A percentile compares a stretch with the other conserved stretches of the same genome.
Conservation (phyloP, 2,329 filamentous ascomycete genomes). For the Orbilia brochopaga region DNA sequence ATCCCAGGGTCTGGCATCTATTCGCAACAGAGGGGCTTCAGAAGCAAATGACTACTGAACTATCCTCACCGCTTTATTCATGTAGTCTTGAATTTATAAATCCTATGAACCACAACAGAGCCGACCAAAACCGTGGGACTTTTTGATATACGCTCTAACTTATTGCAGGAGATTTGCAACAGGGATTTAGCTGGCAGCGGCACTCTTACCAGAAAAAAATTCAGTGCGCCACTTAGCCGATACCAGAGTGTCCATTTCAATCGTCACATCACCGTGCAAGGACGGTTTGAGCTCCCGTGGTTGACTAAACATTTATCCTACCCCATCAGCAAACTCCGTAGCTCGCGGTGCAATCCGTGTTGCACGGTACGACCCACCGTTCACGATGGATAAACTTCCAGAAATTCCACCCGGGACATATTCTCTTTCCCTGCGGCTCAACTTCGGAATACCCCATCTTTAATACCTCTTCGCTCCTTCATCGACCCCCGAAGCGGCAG, state of each 20-base stretch:
- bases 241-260: slow-evolving; percentile 24
- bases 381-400: slow-evolving; percentile 28
- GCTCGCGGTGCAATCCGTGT: slow-evolving; percentile 47
- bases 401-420: slow-evolving; percentile 19
- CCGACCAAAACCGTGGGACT: slow-evolving; percentile 43
- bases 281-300: slow-evolving; percentile 22
- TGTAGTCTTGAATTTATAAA: too few relatives aligned
- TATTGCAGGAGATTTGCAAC: slow-evolving; percentile 52
- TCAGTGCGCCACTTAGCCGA: slow-evolving; percentile 20
- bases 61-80: too few relatives aligned
- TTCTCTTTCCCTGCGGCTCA: slow-evolving; percentile 47
- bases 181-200: slow-evolving; percentile 35
- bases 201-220: slow-evolving; percentile 28
- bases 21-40: too few relatives aligned
- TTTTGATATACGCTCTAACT: slow-evolving; percentile 49
- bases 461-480: slow-evolving; percentile 11
- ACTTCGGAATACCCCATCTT: slow-evolving; percentile 50
- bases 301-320: slow-evolving; percentile 50
- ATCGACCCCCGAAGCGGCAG: slow-evolving; percentile 4
- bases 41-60: too few relatives aligned
- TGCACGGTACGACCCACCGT: slow-evolving; percentile 50
- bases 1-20: background rate
- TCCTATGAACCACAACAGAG: too few relatives aligned
- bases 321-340: slow-evolving; percentile 51
- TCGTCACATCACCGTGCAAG: slow-evolving; percentile 37